Evolutionary conservation across 306 rosid species (phyloP).

Genomic region (Luffa acutangula): DNA sequence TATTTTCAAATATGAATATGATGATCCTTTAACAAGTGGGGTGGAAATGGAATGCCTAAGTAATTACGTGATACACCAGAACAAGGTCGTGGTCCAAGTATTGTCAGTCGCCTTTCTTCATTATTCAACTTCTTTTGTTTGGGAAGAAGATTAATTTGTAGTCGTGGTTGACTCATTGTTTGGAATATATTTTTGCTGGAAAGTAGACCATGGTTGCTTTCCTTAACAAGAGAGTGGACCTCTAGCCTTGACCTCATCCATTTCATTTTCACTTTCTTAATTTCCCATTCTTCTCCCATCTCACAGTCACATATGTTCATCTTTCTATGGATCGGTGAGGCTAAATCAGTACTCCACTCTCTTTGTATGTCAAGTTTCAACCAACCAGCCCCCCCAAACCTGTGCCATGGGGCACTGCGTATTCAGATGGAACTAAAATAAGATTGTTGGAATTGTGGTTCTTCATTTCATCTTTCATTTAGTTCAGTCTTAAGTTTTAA

Average conservation of each 20-base stretch:
- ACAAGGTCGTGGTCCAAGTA: not conserved
- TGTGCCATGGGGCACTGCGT: no score
- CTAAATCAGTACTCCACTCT: not conserved
- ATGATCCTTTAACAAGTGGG: not conserved
- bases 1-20: not conserved
- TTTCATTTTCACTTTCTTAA: not conserved
- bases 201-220: conserved; percentile 2
- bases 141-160: not conserved
- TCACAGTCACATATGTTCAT: not conserved
- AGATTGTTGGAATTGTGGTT: not conserved
- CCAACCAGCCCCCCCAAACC: not conserved
- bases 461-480: no score
- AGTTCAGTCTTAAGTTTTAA: no score
- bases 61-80: not conserved
- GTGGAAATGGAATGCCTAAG: not conserved
- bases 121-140: not conserved
- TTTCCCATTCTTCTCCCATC: not conserved
- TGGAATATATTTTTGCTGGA: not conserved
- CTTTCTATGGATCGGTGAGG: not conserved
- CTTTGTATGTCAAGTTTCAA: not conserved
- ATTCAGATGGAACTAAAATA: not conserved
- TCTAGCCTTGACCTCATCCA: not conserved
- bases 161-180: not conserved
- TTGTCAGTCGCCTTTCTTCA: not conserved
- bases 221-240: not conserved